Evolutionary conservation across 768 basidiomycete species (phyloP), one percentile per base, ranked within the genome.

Genomic region (Rhizopogon vinicolor): DNA sequence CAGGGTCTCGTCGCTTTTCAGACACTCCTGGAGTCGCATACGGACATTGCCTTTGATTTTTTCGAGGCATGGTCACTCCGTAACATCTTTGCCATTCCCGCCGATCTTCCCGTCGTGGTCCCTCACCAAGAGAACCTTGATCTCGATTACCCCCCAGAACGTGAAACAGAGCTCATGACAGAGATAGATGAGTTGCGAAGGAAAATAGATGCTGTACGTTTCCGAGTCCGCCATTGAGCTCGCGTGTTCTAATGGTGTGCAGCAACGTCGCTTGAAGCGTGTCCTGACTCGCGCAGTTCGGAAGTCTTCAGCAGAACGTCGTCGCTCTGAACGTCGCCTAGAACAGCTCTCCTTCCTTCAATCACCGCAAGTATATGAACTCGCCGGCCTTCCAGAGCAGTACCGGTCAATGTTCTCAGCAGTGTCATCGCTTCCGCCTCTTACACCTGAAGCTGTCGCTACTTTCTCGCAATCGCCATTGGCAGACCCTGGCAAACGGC

Each of bases 21-120:
- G 68, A 94, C 93, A 0, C 78, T 95, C 43, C 78, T 97, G 13
- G 91, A 94, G 64, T 84, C 84, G 53, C 93, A 94, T 61, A 86
- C 90, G 43, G 93, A 97, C 64, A 80, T 91, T 44, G 93, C 93
- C 0, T 91, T 95, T 57, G 93, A 97, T 68, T 89, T 87, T 65
- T 91, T 97, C 62, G 93, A 93, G 71, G 86, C 85, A 0, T 96
- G 93, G 93, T 86, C 84, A 10, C 68, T 93, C 64, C 76, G 92
- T 41, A 97, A 96, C 70, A 88, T 93, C 54, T 96, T 96, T 63
- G 81, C 84, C 51, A 78, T 93, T 14, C 82, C 86, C 0, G 75
- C 80, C 3, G 83, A 85, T 57, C 63, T 91, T 35, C 85, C 85
- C 0, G 72, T 92, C 33, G 83, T 92, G 13, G 77, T 85, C 4